Base-by-base conservation (phyloP, 495 filamentous ascomycete species). In the Trichoderma gamsii region DNA sequence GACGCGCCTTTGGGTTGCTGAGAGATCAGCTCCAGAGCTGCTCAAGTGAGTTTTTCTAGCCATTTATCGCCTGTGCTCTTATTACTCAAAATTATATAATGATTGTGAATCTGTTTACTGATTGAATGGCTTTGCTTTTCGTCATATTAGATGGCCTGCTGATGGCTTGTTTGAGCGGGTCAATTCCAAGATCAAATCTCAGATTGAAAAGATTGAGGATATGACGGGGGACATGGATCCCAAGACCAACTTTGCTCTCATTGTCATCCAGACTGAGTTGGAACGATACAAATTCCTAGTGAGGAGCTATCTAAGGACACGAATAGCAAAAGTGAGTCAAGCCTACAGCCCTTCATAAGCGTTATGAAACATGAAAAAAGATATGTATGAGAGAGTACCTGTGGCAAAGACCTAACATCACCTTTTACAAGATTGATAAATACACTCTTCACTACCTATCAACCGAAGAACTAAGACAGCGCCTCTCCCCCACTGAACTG, bases 231-330 rank as follows among this genome's bases (percentile, higher is more conserved):
- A 89, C 71, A 84, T 92, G 82, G 92, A 95, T 73, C 89, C 92
- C 13, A 93, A 88, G 72, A 87, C 91, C 67, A 97, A 96, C 77
- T 96, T 99, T 75, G 86, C 84, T 70, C 89, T 98, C 71, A 96
- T 97, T 63, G 89, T 99, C 70, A 87, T 97, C 67, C 95, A 99
- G 81, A 98, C 96, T 32, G 95, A 99, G 81, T 87, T 98, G 64
- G 91, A 97, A 76, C 83, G 95, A 49, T 94, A 89, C 77, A 96
- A 96, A 81, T 98, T 90, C 74, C 82, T 98, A 44, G 83, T 97
- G 44, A 87, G 95, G 68, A 89, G 88, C n/a, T 89, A 92, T 69
- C 82, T 98, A 52, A 85, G 95, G 63, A 86, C 89, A n/a, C 83
- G 95, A 38, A 87, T 99, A 51, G 84, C 92, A 23, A 99, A 99